Evolutionary conservation across 2,329 filamentous ascomycete species (phyloP), one percentile per base, ranked within the genome.

Genomic region (Epichloe gansuensis): DNA sequence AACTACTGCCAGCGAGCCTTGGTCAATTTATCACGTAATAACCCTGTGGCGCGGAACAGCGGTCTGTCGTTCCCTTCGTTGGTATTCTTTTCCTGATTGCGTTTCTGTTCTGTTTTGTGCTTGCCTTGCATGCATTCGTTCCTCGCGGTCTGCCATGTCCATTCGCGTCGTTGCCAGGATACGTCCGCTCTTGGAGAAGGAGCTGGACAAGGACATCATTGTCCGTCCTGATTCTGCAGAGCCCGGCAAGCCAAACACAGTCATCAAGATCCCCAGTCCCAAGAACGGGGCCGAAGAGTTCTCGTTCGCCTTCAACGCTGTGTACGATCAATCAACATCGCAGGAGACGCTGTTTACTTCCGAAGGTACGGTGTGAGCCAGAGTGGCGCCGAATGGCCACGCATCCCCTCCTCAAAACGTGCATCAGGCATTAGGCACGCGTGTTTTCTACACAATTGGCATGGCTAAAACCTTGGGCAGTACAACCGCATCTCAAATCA

Each of bases 251-350:
- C 76, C 82, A 21, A 81, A 78, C 56, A 83, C 77, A 28, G 72
- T 94, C 34, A 82, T 97, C 63, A 85, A 86, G 67, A 94, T 97
- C 62, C 91, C 91, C 3, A 96, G 90, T 65, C 91, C 91, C 0
- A 95, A 93, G 73, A 96, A 96, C 63, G 87, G 88, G 58, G 75
- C 79, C 23, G 91, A 97, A 69, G 86, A 91, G 63, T 97, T 91
- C 70, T 90, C 86, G 51, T 98, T 97, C 67, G 82, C 91, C 50
- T 97, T 97, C 76, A 94, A 93, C 74, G 81, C 86, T 60, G 91
- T 97, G 52, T 97, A 95, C 68, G 88, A 88, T 63, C 81, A 85
- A 61, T 69, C 78, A 38, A 85, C 87, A 15, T 82, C 87, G 8
- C 91, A 98, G 67, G 88, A 95, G 68, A 80, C 87, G 58, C 72